phyloP scores from a whole-genome alignment of 1,139 yeast species.

The Geotrichum phurueaensis region DNA sequence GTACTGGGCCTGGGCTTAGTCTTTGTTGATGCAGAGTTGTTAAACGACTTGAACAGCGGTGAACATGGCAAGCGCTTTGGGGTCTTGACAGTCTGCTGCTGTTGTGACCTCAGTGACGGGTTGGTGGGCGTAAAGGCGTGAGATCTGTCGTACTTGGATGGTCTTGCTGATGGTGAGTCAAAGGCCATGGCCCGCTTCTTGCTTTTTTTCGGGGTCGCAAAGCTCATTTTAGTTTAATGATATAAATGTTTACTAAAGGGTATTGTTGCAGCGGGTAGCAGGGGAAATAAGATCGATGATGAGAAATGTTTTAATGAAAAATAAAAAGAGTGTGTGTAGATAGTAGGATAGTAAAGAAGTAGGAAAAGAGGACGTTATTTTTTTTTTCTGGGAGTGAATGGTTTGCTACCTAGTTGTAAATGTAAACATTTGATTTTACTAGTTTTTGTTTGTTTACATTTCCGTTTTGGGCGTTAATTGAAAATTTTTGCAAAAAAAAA shows the following conservation, averaged over 20 bases:
- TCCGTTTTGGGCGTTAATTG: not conserved
- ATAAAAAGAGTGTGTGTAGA: too few species aligned
- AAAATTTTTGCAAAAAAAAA: not conserved
- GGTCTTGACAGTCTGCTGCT: conserved; percentile 6
- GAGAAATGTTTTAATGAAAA: not conserved
- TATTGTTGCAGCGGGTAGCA: conserved; percentile 10
- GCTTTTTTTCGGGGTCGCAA: conserved; percentile 28
- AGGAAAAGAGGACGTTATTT: not conserved
- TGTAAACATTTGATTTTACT: not conserved
- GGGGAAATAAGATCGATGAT: not conserved
- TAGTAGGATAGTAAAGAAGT: too few species aligned
- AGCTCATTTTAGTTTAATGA: conserved; percentile 22
- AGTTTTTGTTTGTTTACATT: not conserved
- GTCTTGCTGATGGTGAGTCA: conserved; percentile 24
- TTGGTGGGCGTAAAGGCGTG: conserved; percentile 15
- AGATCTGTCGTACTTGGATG: conserved; percentile 20
- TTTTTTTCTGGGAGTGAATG: not conserved
- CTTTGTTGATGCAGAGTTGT: conserved; percentile 17
- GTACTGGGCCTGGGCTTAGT: conserved; percentile 29
- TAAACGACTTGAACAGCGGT: conserved; percentile 17
- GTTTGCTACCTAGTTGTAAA: not conserved
- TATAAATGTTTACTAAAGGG: not conserved
- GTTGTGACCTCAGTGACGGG: conserved; percentile 8
- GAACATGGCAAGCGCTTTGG: conserved; percentile 14
- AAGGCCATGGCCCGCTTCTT: conserved; percentile 25